A percentile compares a stretch with the other conserved stretches of the same genome.
These are phyloP conservation scores for Tulasnella sp. DNA, from an alignment of 768 basidiomycete species.

Conservation along the genomic window DNA sequence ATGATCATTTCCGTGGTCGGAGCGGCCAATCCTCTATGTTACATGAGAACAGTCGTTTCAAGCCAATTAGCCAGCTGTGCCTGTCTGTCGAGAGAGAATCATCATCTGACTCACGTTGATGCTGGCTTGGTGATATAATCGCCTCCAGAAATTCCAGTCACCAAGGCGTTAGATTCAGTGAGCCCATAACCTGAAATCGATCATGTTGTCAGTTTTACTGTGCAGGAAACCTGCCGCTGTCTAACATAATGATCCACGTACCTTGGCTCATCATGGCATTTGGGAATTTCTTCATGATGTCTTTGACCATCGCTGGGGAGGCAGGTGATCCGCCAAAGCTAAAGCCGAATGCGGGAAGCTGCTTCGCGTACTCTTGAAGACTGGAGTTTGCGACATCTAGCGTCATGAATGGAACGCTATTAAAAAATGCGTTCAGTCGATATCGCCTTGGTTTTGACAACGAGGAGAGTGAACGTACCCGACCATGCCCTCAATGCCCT, in stretches of 20 bases:
- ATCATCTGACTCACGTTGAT: conserved; percentile 36
- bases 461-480: conserved; percentile 25
- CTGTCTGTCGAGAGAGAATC: background rate
- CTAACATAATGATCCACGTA: no score
- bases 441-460: background rate
- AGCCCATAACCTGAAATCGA: conserved; percentile 39
- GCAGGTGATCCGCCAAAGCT: conserved; percentile 26
- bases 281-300: conserved; percentile 17
- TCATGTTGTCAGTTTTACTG: background rate
- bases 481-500: conserved; percentile 46
- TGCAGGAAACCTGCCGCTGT: no score
- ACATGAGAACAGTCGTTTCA: no score
- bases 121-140: conserved; percentile 45
- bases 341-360: conserved; percentile 19
- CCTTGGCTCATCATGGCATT: conserved; percentile 12
- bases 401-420: conserved; percentile 48
- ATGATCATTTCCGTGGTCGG: conserved; percentile 50
- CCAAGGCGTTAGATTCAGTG: conserved; percentile 53
- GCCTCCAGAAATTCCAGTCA: conserved; percentile 46
- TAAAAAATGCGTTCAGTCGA: background rate
- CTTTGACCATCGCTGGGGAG: conserved; percentile 17
- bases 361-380: background rate
- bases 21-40: conserved; percentile 42
- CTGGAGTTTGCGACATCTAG: conserved; percentile 35
- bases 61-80: background rate